Evolutionary conservation across 2,329 filamentous ascomycete species (phyloP).

Genomic region (Monosporascus sp.): DNA sequence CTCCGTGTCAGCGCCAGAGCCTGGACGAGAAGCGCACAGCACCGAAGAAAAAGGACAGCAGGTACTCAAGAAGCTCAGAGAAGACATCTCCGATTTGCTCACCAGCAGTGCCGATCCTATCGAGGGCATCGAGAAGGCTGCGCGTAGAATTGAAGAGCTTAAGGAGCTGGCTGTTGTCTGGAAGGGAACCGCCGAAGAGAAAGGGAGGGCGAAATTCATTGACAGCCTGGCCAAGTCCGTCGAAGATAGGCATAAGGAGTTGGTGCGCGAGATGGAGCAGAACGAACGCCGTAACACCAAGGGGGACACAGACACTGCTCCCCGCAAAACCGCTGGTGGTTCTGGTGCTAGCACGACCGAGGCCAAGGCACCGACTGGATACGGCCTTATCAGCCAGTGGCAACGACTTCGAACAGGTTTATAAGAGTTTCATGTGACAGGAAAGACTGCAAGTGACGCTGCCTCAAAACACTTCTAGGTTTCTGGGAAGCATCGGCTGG

Average conservation of each 20-base stretch:
- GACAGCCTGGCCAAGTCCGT: conserved; percentile 76
- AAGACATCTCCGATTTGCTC: conserved; percentile 67
- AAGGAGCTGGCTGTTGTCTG: conserved; percentile 75
- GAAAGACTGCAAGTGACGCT: too few species aligned
- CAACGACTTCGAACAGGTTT: conserved; percentile 54
- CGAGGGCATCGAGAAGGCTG: conserved; percentile 68
- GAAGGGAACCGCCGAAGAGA: conserved; percentile 95
- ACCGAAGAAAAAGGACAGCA: conserved; percentile 85
- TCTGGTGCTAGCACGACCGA: conserved; percentile 27
- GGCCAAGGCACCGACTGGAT: conserved; percentile 43
- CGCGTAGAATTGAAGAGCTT: conserved; percentile 68
- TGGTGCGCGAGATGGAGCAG: conserved; percentile 48
- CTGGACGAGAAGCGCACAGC: conserved; percentile 55
- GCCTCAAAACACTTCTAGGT: too few species aligned
- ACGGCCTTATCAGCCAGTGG: conserved; percentile 58
- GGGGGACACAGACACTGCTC: conserved; percentile 26
- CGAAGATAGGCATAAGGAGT: conserved; percentile 62
- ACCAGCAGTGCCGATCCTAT: conserved; percentile 51
- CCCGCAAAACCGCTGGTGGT: conserved; percentile 29
- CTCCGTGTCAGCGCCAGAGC: conserved; percentile 81
- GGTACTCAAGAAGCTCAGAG: conserved; percentile 63
- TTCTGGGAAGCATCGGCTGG: too few species aligned
- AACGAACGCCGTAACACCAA: conserved; percentile 30
- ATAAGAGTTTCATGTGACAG: conserved; percentile 14
- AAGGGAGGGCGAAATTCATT: conserved; percentile 73